Evolutionary conservation across 208 protist genomes (phyloP).

Genomic region (Acanthamoeba royreba): DNA sequence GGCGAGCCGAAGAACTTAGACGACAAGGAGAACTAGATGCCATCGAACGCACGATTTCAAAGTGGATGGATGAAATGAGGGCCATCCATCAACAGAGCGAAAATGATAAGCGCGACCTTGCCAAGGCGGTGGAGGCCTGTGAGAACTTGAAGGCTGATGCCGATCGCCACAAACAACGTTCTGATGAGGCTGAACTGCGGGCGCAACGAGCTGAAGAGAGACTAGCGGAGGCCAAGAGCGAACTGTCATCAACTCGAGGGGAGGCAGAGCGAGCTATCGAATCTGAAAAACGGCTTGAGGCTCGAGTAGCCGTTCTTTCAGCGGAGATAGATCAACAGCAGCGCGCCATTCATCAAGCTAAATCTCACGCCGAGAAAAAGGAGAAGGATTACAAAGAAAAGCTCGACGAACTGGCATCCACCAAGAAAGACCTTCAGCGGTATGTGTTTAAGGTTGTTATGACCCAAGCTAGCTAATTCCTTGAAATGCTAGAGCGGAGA

Average conservation of each 20-base stretch:
- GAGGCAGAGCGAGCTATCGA: not conserved
- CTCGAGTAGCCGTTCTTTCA: not conserved
- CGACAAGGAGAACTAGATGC: not conserved
- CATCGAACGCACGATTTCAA: conserved; percentile 25
- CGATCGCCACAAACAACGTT: not conserved
- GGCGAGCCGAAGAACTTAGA: not conserved
- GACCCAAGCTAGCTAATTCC: not conserved
- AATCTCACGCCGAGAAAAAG: not conserved
- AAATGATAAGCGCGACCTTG: not conserved
- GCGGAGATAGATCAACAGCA: not conserved
- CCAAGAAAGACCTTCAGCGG: conserved; percentile 27
- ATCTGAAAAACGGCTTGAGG: not conserved
- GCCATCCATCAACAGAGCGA: conserved; percentile 19
- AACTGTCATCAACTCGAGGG: not conserved
- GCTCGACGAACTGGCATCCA: not conserved
- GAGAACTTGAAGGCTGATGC: not conserved
- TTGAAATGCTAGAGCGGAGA: not conserved
- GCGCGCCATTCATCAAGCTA: not conserved
- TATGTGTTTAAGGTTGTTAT: not conserved
- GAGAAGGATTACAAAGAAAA: not conserved
- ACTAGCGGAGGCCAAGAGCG: not conserved
- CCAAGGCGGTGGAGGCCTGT: not conserved
- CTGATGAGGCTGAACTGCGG: not conserved
- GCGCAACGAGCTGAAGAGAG: not conserved
- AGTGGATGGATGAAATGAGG: conserved; percentile 25